A percentile compares a stretch with the other conserved stretches of the same genome.
These are phyloP conservation scores for Setomelanomma holmii DNA, from an alignment of 2,329 filamentous ascomycete genomes.

Conservation along the genomic window DNA sequence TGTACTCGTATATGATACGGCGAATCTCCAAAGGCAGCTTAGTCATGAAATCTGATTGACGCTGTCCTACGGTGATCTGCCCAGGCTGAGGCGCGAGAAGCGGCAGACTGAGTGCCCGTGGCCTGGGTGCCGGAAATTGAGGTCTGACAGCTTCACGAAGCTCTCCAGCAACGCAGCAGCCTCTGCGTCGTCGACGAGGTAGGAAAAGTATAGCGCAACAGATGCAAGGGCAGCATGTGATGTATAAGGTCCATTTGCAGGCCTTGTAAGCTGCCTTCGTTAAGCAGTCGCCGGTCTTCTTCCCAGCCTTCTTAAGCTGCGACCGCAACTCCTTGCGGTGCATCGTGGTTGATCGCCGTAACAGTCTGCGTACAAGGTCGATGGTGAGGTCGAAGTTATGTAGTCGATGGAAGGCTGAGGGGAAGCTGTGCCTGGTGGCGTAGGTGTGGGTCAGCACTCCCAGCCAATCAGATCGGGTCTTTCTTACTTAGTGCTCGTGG, in stretches of 20 bases:
- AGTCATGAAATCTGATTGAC: constrained; percentile 23
- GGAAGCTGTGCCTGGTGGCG: not conserved
- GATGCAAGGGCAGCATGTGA: constrained; percentile 24
- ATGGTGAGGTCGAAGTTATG: not conserved
- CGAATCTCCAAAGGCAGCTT: constrained; percentile 31
- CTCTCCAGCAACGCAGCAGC: not conserved
- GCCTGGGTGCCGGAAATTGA: constrained; percentile 21
- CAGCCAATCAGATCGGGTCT: not conserved
- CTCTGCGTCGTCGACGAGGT: constrained; percentile 1
- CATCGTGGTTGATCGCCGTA: not conserved
- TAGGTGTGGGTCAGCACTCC: not conserved
- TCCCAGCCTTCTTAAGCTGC: constrained; percentile 15
- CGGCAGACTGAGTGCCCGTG: constrained; percentile 19
- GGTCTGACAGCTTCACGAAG: constrained; percentile 1
- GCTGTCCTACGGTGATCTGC: constrained; percentile 21
- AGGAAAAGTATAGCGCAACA: constrained; percentile 18
- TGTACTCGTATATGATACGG: constrained; percentile 23
- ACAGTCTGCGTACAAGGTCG: not conserved
- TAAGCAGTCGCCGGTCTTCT: constrained; percentile 10
- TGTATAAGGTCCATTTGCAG: constrained; percentile 24
- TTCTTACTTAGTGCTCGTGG: not conserved
- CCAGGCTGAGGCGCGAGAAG: constrained; percentile 8
- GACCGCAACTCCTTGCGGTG: constrained; percentile 10
- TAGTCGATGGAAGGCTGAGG: not conserved
- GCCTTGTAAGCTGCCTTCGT: constrained; percentile 11